Evolutionary conservation across 2,329 filamentous ascomycete genomes (phyloP), one percentile per base, ranked within the genome.

Genomic region (Talaromyces sp.): DNA sequence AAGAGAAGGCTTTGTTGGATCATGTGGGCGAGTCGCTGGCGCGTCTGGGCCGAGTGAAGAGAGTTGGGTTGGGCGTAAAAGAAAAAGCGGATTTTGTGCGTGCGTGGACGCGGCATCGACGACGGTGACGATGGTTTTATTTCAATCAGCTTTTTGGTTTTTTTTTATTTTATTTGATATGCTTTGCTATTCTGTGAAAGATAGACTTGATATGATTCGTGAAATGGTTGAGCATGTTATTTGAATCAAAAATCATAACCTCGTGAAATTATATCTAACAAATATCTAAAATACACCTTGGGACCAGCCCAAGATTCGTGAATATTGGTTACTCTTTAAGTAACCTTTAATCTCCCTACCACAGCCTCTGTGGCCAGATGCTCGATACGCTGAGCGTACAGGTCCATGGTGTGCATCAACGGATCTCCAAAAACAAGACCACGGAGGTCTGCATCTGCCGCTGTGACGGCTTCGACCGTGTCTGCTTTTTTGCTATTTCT

Each of bases 11-110:
- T 44, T 80, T 93, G 13, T 77, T 98, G 51, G 91, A 96, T 70
- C 84, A 85, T 39, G 85, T 99, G 17, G 91, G 86, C 1, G 95
- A 98, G 68, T 88, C 92, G 11, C 79, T 99, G 60, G 92, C 95
- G n/a, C 80, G 93, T 58, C 75, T 99, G 58, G 91, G 93, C 1
- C 82, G 95, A 63, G 93, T 95, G 44, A 96, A 96, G 80, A 84
- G 93, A 60, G 92, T 99, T 1, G 92, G 90, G 0, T 74, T 99
- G 66, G 92, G 91, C 0, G 82, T 96, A 60, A 80, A 83, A 68
- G 92, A 98, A 64, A 99, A 99, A 81, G 79, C 82, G 27, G 85
- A 87, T 6, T 99, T 99, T 75, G 82, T 96, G 30, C 83, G 88
- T 59, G 87, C 88, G 32, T 93, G 87, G 87, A 80, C 42, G 1